Base-by-base conservation (phyloP, 2,329 filamentous ascomycete genomes). In the Fusarium chuoi region DNA sequence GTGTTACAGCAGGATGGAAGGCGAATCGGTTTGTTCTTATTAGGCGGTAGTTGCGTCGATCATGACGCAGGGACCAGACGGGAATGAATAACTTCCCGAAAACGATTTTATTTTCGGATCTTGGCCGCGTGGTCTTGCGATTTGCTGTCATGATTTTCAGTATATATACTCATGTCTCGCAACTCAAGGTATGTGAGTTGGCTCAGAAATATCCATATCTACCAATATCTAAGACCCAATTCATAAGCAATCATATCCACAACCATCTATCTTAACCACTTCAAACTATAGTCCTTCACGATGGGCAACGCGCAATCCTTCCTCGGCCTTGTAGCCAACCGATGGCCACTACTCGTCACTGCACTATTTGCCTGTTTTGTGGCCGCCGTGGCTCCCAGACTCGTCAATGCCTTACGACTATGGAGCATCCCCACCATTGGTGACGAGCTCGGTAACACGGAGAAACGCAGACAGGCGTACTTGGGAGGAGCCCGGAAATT, bases 401-500 rank as follows among this genome's bases (percentile, higher is more conserved):
- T 51, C 3, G 17, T 48, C 0, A 41, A n/a, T 3, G 1, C 33
- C 0, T 1, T 61, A 0, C 65, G 61, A 26, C 45, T 75, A 12
- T 72, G 59, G 73, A 48, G 7, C 8, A 63, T 75, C 0, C 73
- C 71, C 0, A 41, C 65, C 7, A 15, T 75, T 11, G 68, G 73
- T 10, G 51, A 62, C 9, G 55, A 64, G 30, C 30, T 64, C 1
- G 68, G 68, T 10, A 65, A 26, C 22, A 41, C 57, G 0, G 73
- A 75, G 15, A 75, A 70, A 45, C 51, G 71, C 5, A 70, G 73
- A 48, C 38, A 62, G 15, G 73, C 71, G 3, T 75, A 75, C 12
- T 45, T 75, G 3, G 41, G 33, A 13, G 62, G 71, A 5, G 73
- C 71, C 1, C 52, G 69, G n/a, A 65, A 51, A 8, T 2, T 75